Evolutionary conservation across 208 protist genomes (phyloP).

Genomic region (Kentomonas sorsogonicus): DNA sequence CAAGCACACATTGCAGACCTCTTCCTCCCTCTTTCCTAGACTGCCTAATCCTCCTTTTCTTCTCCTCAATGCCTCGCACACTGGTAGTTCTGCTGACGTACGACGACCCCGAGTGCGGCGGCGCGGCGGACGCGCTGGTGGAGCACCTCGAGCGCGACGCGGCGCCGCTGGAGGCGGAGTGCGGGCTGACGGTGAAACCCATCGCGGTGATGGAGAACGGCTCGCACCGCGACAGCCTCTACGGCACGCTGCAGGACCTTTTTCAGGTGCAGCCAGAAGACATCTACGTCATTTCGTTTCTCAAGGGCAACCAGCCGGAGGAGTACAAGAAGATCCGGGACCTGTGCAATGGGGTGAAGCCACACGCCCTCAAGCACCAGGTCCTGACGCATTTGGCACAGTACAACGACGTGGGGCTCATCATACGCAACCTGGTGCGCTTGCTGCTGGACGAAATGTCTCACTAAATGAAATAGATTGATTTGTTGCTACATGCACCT

Average conservation of each 20-base stretch:
- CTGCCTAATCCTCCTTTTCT: constrained; percentile 3
- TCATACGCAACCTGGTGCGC: constrained; percentile 79
- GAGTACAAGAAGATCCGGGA: constrained; percentile 76
- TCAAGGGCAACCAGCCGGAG: constrained; percentile 74
- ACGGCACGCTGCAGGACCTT: constrained; percentile 62
- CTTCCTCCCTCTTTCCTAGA: no score
- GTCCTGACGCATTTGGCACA: constrained; percentile 78
- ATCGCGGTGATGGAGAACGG: constrained; percentile 54
- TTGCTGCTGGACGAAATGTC: constrained; percentile 66
- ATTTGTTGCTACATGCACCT: background rate
- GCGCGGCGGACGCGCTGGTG: constrained; percentile 75
- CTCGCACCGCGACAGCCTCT: constrained; percentile 70
- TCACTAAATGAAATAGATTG: constrained; percentile 7
- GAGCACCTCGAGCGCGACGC: constrained; percentile 72
- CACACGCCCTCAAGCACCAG: constrained; percentile 50
- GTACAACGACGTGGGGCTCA: constrained; percentile 79
- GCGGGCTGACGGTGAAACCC: constrained; percentile 56
- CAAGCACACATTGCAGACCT: no score
- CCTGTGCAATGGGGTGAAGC: constrained; percentile 65
- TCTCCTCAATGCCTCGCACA: constrained; percentile 28
- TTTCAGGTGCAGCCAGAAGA: constrained; percentile 69
- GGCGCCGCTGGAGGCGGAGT: constrained; percentile 30
- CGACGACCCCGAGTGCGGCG: constrained; percentile 84
- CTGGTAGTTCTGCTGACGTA: constrained; percentile 78
- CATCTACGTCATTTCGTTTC: constrained; percentile 73